A percentile compares a stretch with the other conserved stretches of the same genome.
These are phyloP conservation scores for Saitoella complicata DNA, from an alignment of 805 yeast genomes.

Conservation along the genomic window DNA sequence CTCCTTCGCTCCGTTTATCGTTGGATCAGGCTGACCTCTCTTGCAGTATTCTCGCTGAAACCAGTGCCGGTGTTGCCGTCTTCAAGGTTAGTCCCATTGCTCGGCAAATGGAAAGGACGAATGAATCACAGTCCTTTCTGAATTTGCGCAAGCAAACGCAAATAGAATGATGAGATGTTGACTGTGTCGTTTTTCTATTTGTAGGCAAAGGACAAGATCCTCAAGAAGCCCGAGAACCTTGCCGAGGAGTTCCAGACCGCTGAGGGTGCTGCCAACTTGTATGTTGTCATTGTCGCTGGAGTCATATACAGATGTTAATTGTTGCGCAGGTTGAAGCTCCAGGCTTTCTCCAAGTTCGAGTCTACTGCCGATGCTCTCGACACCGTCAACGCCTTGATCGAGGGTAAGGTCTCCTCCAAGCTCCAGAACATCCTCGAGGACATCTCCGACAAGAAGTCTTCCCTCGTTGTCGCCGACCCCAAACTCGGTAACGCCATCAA, in stretches of 20 bases:
- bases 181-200: no score
- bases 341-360: constrained; percentile 85
- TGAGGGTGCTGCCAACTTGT: constrained; percentile 68
- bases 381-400: constrained; percentile 82
- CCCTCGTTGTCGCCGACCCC: constrained; percentile 84
- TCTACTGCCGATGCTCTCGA: constrained; percentile 93
- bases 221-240: constrained; percentile 20
- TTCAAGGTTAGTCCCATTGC: constrained; percentile 49
- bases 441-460: constrained; percentile 53
- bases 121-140: no score
- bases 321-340: constrained; percentile 49
- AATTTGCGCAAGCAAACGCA: no score
- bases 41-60: constrained; percentile 58
- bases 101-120: no score
- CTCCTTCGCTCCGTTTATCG: no score
- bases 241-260: constrained; percentile 64
- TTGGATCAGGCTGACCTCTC: no score
- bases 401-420: constrained; percentile 82
- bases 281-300: background rate
- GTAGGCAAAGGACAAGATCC: constrained; percentile 2
- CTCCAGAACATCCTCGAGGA: constrained; percentile 62
- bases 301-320: background rate
- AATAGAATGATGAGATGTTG: no score
- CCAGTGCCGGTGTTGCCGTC: constrained; percentile 97
- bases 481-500: constrained; percentile 80